Base-by-base conservation (phyloP, 345 rosid species). In the Leavenworthia alabamica region DNA sequence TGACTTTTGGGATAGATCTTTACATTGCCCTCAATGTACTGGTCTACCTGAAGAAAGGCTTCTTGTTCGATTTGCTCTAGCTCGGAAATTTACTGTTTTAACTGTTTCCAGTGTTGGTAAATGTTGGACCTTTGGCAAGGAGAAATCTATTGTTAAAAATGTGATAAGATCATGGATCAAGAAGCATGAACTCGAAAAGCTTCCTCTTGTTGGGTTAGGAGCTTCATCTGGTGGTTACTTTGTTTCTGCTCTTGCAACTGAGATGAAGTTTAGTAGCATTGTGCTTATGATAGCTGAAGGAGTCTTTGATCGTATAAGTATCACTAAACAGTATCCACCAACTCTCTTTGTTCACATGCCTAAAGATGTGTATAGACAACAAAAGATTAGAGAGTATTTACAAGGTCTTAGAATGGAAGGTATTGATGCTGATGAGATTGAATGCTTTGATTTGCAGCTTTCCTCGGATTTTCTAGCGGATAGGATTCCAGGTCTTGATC, bases 201-300 rank as follows among this genome's bases (percentile, higher is more conserved):
- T 93, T 68, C 99, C 96, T 52, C 82, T 89, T 58, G 88, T 85
- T 33, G 96, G 87, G 42, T 76, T 89, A 64, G 99, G 99, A 12
- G 96, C 99, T 56, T 89, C 99, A 8, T 93, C 99, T 23, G 96
- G 97, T 70, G 95, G 97, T 3, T 73, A 85, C 75, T 93, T 93
- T 70, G 81, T 84, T 46, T 89, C 99, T 52, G 82, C 83, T 5
- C 83, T 93, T 14, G 92, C 96, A 15, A 62, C 63, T 5, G 63
- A 46, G 16, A 42, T 89, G 70, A 70, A 62, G 77, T 93, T 89
- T 20, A 83, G 83, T 71, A 83, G 96, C 72, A 70, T 89, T 23
- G 66, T 79, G 15, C 78, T 93, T 66, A 89, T 93, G 99, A 84
- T 93, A 48, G 88, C 96, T 0, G 96, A 82, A 76, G 99, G 95